A percentile compares a stretch with the other conserved stretches of the same genome.
Evolutionary conservation across 139 green algal genomes (phyloP).

Genomic region (Microglena sp.): DNA sequence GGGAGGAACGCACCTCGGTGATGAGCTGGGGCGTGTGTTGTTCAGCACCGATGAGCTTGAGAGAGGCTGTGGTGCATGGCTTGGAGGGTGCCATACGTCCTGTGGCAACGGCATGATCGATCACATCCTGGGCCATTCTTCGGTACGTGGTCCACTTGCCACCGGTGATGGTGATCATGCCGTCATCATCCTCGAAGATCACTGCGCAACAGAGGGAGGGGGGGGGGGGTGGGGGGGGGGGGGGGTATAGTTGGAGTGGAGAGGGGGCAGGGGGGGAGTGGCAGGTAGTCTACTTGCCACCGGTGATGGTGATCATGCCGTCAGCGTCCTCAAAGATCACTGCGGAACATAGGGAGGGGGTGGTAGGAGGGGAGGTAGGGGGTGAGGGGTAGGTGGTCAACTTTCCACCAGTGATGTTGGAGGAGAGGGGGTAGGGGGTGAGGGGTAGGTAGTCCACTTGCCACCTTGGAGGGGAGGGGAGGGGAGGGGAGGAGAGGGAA

Average conservation of each 20-base stretch:
- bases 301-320: background rate
- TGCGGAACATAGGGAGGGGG: too few species aligned
- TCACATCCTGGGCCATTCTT: conserved; percentile 77
- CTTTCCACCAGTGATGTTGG: too few species aligned
- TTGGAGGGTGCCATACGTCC: too few species aligned
- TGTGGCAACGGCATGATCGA: too few species aligned
- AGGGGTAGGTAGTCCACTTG: background rate
- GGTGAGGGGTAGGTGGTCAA: too few species aligned
- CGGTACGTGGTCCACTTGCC: conserved; percentile 97
- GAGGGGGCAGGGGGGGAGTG: background rate
- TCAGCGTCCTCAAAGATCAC: conserved; percentile 42
- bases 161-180: conserved; percentile 83
- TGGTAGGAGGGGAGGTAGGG: too few species aligned
- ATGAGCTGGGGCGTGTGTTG: too few species aligned
- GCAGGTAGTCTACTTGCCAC: background rate
- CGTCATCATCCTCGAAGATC: conserved; percentile 67
- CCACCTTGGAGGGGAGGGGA: background rate
- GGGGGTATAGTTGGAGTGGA: too few species aligned
- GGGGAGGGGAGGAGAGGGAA: too few species aligned
- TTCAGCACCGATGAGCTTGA: too few species aligned
- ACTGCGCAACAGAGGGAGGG: conserved; percentile 23
- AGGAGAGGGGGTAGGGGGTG: background rate
- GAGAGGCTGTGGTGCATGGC: too few species aligned
- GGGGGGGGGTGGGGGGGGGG: background rate
- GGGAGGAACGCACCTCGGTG: too few species aligned